Evolutionary conservation across 2,329 filamentous ascomycete genomes (phyloP).

Genomic region (Ophiocordyceps robertsii): DNA sequence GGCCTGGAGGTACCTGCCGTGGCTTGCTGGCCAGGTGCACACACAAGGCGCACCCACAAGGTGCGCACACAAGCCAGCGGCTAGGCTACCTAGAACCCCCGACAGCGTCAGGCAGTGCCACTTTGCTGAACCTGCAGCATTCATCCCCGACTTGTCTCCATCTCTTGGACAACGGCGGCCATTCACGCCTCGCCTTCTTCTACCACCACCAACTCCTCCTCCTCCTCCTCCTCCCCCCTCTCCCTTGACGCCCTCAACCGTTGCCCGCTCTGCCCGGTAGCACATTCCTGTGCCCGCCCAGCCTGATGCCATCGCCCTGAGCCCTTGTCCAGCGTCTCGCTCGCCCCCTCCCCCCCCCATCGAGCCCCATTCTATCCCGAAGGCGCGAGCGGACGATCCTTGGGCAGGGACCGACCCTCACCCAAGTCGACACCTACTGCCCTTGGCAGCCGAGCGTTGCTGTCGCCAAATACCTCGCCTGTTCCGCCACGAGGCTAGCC

Average conservation of each 20-base stretch:
- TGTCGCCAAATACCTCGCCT: neutral
- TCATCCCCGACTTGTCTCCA: neutral
- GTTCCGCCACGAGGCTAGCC: neutral
- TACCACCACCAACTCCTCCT: too few species aligned
- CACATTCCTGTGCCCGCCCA: neutral
- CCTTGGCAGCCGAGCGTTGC: neutral
- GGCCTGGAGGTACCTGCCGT: too few species aligned
- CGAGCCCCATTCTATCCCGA: neutral
- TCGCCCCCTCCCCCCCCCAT: neutral
- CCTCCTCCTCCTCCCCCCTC: too few species aligned
- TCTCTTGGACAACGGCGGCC: neutral
- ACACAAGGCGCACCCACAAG: too few species aligned
- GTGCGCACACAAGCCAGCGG: too few species aligned
- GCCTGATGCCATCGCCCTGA: neutral
- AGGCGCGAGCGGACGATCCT: neutral
- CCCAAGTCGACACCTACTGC: slow-evolving; percentile 1
- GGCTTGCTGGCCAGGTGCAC: too few species aligned
- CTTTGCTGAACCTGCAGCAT: neutral
- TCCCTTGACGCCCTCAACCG: neutral
- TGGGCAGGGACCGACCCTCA: slow-evolving; percentile 1
- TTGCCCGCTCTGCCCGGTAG: neutral
- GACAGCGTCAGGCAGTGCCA: neutral
- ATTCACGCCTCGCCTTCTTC: neutral
- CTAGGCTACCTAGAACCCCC: neutral
- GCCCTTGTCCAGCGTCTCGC: slow-evolving; percentile 1